Percentiles rank a stretch among this genome's conserved stretches.
These are phyloP conservation scores for Lithocarpus polystachyus DNA, from an alignment of 306 rosid species.

Conservation along the genomic window DNA sequence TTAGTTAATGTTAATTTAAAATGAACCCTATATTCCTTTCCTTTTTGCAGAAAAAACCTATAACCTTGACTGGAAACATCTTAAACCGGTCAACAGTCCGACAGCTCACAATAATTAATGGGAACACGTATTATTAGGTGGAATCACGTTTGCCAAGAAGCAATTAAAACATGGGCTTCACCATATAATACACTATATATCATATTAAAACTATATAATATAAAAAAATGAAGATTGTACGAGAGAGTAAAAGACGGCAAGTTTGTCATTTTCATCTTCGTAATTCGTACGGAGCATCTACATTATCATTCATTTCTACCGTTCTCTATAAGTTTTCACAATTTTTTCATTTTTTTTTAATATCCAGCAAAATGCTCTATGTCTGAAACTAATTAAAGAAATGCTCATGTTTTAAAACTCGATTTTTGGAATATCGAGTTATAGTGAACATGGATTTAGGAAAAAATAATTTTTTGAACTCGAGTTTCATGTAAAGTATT, in stretches of 20 bases:
- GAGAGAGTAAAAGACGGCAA: neutral
- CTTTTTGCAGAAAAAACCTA: neutral
- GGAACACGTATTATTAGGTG: conserved; percentile 22
- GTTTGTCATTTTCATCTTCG: no score
- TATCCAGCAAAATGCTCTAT: no score
- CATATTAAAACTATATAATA: neutral
- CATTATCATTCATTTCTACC: no score
- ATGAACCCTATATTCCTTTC: neutral
- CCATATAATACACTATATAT: conserved; percentile 6
- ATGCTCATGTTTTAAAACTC: no score
- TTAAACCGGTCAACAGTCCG: conserved; percentile 18
- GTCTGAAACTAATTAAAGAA: no score
- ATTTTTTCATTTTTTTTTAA: no score
- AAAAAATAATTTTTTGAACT: no score
- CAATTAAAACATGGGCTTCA: conserved; percentile 5
- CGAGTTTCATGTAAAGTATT: no score
- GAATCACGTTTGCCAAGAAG: conserved; percentile 37
- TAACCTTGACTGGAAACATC: neutral
- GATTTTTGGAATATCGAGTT: no score
- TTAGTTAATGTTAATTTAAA: neutral
- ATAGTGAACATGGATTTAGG: no score
- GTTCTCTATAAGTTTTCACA: no score
- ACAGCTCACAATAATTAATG: neutral
- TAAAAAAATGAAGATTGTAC: neutral
- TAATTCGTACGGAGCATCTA: no score